Base-by-base conservation (phyloP, 1,284 basidiomycete genomes). In the Pyrrhoderma noxium region DNA sequence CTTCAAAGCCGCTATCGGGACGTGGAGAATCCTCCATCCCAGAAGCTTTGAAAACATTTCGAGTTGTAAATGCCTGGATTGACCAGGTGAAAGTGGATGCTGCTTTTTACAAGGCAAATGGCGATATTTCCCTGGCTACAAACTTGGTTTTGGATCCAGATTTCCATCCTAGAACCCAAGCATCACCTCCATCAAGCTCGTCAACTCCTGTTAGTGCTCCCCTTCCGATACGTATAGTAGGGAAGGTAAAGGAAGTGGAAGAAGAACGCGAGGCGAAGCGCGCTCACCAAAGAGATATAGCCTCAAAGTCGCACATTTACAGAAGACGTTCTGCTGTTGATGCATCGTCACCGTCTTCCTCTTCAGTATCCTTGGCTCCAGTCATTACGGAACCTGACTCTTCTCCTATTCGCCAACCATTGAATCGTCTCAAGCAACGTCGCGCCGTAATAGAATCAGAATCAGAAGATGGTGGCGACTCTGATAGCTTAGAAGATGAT, bases 231-330 rank as follows among this genome's bases (percentile, higher is more conserved):
- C 25, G 37, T 18, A 41, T 46, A 23, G 57, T 70, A 14, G 83
- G 84, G 18, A 73, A 80, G 47, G 80, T 86, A 22, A 77, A 74
- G 54, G 85, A 85, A 59, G 63, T 86, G 22, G 82, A 85, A 45
- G 82, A 87, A 57, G 81, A 80, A 11, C 74, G 69, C 22, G 80
- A 78, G 59, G 82, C 81, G 1, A 75, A 74, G 57, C 73, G 80
- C 52, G 75, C 73, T 18, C 78, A 80, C 34, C 72, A 72, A 51
- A 80, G 73, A 61, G 82, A 86, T 65, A 81, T 83, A 64, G 85
- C 80, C 9, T 85, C 84, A 64, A 82, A 79, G 62, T 89, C 85
- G 9, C 72, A 79, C 62, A 89, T 89, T 51, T 89, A 89, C 58
- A 80, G 80, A 46, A 83, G 81, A 56, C 77, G 82, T 52, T 64